phyloP scores from a whole-genome alignment of 2,329 filamentous ascomycete species.

The Xylaria sp. region DNA sequence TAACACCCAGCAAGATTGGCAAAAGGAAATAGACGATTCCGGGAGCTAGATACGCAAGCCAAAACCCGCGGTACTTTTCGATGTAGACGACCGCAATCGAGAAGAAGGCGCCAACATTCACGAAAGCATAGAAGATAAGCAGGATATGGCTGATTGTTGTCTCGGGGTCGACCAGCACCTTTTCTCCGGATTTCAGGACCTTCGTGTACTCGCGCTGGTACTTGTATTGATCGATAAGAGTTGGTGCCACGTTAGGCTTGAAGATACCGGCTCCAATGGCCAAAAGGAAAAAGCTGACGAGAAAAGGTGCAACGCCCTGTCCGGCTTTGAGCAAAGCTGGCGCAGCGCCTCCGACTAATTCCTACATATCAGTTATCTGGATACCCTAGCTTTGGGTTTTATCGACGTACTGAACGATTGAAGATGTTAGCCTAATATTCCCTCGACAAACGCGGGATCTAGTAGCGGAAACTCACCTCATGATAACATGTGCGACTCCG shows the following conservation, averaged over 20 bases:
- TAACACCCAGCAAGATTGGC: slow-evolving; percentile 61
- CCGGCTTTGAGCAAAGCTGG: slow-evolving; percentile 59
- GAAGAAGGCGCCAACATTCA: slow-evolving; percentile 59
- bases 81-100: slow-evolving; percentile 63
- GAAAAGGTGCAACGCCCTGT: slow-evolving; percentile 59
- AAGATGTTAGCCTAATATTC: slow-evolving; percentile 2
- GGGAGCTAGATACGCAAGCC: slow-evolving; percentile 55
- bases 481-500: slow-evolving; percentile 66
- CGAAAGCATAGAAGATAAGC: slow-evolving; percentile 43
- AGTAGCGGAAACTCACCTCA: slow-evolving; percentile 40
- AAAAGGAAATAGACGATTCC: slow-evolving; percentile 60
- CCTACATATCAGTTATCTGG: slow-evolving; percentile 1
- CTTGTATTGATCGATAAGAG: slow-evolving; percentile 51
- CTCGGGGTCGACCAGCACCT: slow-evolving; percentile 54
- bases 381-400: background rate
- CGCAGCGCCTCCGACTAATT: slow-evolving; percentile 61
- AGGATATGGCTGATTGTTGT: slow-evolving; percentile 52
- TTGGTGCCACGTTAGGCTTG: slow-evolving; percentile 63
- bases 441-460: background rate
- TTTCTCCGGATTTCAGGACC: slow-evolving; percentile 50
- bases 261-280: slow-evolving; percentile 73
- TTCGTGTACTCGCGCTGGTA: slow-evolving; percentile 49
- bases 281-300: slow-evolving; percentile 68
- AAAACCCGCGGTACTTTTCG: slow-evolving; percentile 67
- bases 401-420: slow-evolving; percentile 15